A percentile compares a stretch with the other conserved stretches of the same genome.
phyloP scores from a whole-genome alignment of 495 filamentous ascomycete species.

The Penicillium nucicola region DNA sequence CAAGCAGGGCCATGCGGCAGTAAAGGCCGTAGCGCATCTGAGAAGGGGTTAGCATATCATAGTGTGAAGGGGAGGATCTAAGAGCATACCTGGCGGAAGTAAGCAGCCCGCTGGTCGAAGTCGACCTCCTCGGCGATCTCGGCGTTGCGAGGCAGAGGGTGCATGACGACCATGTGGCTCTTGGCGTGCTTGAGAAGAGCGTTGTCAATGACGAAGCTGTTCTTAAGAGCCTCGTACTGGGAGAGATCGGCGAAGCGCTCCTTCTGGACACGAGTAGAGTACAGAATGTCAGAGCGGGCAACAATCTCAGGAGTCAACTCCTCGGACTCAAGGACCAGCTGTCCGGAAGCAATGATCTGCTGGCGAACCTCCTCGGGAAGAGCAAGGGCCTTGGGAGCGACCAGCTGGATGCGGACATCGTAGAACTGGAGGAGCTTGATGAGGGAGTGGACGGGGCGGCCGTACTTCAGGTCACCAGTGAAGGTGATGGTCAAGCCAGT shows the following conservation, averaged over 20 bases:
- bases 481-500: constrained; percentile 94
- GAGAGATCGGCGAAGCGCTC: constrained; percentile 79
- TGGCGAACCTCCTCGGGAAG: constrained; percentile 72
- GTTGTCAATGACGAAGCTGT: constrained; percentile 84
- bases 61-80: not conserved
- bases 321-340: constrained; percentile 69
- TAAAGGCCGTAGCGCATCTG: constrained; percentile 99
- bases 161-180: constrained; percentile 86
- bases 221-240: constrained; percentile 83
- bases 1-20: constrained; percentile 94
- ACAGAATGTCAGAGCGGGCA: constrained; percentile 80
- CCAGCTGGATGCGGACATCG: constrained; percentile 88
- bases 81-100: constrained; percentile 95
- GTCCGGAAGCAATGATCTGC: constrained; percentile 65
- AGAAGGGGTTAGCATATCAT: constrained; percentile 28
- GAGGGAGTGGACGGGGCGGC: constrained; percentile 90
- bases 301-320: constrained; percentile 82
- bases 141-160: constrained; percentile 87
- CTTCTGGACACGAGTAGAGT: constrained; percentile 95
- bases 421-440: constrained; percentile 92
- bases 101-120: constrained; percentile 93
- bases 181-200: constrained; percentile 88
- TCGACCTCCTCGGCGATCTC: constrained; percentile 96
- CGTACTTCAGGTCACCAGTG: constrained; percentile 86
- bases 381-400: constrained; percentile 73